These are phyloP conservation scores for Helicocarpus griseus DNA, from an alignment of 2,329 filamentous ascomycete genomes.

Conservation along the genomic window DNA sequence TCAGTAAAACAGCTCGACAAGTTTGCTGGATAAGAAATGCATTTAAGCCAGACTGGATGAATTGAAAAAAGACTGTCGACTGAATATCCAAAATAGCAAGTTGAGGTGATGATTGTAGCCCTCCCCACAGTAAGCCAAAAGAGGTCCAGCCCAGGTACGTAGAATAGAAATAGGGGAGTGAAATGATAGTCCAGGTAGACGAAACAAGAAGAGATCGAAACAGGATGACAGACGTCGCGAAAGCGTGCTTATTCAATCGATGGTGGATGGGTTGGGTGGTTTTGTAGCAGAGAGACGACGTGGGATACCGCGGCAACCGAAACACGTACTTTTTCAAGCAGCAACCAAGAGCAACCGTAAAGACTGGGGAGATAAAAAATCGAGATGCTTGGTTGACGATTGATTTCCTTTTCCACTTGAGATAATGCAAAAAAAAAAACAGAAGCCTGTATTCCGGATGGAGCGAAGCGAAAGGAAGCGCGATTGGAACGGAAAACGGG, in stretches of 20 bases:
- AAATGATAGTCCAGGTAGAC: neutral
- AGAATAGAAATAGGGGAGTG: neutral
- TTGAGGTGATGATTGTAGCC: neutral
- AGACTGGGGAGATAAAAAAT: neutral
- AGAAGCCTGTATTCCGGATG: neutral
- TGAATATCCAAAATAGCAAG: neutral
- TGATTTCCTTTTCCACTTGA: too few species aligned
- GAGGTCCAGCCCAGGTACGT: too few species aligned
- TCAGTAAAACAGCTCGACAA: neutral
- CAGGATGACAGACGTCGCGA: neutral
- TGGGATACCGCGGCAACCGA: neutral
- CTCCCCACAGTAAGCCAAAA: too few species aligned
- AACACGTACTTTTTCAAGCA: constrained; percentile 1
- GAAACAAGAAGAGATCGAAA: too few species aligned
- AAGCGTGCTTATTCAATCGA: neutral
- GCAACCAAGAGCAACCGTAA: neutral
- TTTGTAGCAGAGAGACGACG: neutral
- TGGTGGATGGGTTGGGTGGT: neutral
- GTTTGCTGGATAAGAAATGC: neutral
- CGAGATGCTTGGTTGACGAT: neutral
- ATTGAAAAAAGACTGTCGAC: neutral
- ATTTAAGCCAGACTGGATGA: neutral
- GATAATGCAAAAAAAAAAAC: neutral
- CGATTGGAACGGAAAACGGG: neutral
- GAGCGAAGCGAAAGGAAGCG: neutral